Percentiles rank a stretch among this genome's conserved stretches.
Conservation (phyloP, 768 basidiomycete genomes). For the Naematelia aurantialba region DNA sequence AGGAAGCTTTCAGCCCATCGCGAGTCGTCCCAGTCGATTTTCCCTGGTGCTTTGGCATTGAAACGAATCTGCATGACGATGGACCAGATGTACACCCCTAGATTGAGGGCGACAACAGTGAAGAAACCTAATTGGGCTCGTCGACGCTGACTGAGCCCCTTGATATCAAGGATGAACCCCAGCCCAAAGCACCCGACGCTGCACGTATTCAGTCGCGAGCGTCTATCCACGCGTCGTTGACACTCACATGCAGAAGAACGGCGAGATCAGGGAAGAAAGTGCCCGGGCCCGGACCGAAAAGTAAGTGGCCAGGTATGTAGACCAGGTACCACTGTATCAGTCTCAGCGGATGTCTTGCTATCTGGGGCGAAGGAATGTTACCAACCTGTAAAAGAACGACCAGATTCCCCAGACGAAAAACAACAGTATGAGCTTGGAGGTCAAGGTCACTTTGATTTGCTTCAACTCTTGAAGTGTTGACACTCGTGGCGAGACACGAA, state of each 20-base stretch:
- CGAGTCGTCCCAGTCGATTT: conserved; percentile 9
- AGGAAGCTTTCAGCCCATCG: conserved; percentile 4
- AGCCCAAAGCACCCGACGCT: conserved; percentile 13
- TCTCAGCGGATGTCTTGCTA: too few species aligned
- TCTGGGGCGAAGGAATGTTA: too few species aligned
- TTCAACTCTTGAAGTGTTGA: conserved; percentile 13
- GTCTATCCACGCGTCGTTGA: too few species aligned
- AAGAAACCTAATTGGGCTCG: conserved; percentile 9
- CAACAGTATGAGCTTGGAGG: conserved; percentile 10
- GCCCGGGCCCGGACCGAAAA: conserved; percentile 24
- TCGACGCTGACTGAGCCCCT: conserved; percentile 9
- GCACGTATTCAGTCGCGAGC: too few species aligned
- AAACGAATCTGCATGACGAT: conserved; percentile 12
- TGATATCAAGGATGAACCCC: conserved; percentile 11
- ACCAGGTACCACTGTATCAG: conserved; percentile 18
- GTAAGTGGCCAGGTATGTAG: conserved; percentile 19
- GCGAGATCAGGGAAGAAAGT: conserved; percentile 29
- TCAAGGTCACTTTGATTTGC: conserved; percentile 6
- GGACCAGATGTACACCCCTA: conserved; percentile 9
- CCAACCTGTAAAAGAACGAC: conserved; percentile 23
- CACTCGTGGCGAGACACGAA: conserved; percentile 14
- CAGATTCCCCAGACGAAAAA: conserved; percentile 18
- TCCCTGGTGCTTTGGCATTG: conserved; percentile 3
- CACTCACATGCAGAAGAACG: conserved; percentile 14
- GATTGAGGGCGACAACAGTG: conserved; percentile 7